A percentile compares a stretch with the other conserved stretches of the same genome.
These are phyloP conservation scores for Phytophthora constricta DNA, from an alignment of 352 stramenopile genomes.

Conservation along the genomic window DNA sequence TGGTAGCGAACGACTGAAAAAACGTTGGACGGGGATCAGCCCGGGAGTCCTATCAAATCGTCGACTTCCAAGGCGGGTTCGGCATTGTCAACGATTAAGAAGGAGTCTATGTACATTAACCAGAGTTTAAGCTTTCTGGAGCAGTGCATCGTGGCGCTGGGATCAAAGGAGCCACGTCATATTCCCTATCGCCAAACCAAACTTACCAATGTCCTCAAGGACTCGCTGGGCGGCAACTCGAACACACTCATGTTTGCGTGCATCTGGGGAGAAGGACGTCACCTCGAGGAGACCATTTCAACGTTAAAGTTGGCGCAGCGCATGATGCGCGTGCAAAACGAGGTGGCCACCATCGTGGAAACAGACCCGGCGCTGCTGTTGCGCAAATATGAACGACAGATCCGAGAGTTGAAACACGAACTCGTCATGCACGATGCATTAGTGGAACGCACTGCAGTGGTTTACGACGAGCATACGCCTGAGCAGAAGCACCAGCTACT, in stretches of 20 bases:
- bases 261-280: slow-evolving; percentile 92
- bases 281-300: slow-evolving; percentile 94
- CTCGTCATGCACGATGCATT: slow-evolving; percentile 95
- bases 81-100: slow-evolving; percentile 88
- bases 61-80: slow-evolving; percentile 18
- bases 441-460: slow-evolving; percentile 81
- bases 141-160: slow-evolving; percentile 93
- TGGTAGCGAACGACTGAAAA: slow-evolving; percentile 95
- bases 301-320: slow-evolving; percentile 93
- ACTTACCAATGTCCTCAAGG: slow-evolving; percentile 93
- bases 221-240: slow-evolving; percentile 95
- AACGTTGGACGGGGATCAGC: slow-evolving; percentile 74
- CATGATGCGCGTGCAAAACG: slow-evolving; percentile 95
- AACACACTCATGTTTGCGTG: slow-evolving; percentile 96
- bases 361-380: slow-evolving; percentile 87
- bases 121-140: slow-evolving; percentile 96
- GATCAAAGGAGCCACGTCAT: slow-evolving; percentile 70
- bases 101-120: slow-evolving; percentile 98
- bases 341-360: slow-evolving; percentile 85
- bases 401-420: slow-evolving; percentile 94
- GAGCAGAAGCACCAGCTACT: slow-evolving; percentile 90
- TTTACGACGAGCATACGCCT: slow-evolving; percentile 91
- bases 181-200: slow-evolving; percentile 96
- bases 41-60: slow-evolving; percentile 22
- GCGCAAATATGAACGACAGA: slow-evolving; percentile 92